Evolutionary conservation across 371 early-diverging fungal genomes (phyloP).

Genomic region (Mucor lusitanicus): DNA sequence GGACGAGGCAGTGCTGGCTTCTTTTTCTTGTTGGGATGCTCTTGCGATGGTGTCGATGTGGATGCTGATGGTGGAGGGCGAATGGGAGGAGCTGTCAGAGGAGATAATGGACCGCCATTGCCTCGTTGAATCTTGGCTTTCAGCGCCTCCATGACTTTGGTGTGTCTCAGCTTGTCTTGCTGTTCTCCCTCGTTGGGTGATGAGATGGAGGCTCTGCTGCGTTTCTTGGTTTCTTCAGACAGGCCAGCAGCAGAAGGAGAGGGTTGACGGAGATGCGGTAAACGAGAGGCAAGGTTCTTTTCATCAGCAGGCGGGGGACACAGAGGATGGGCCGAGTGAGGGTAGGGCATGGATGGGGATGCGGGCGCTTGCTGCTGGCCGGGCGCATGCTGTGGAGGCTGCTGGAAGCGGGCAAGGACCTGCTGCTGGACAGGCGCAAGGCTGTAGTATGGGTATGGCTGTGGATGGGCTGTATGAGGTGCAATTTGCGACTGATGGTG

Average conservation of each 20-base stretch:
- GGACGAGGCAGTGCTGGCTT: slow-evolving; percentile 16
- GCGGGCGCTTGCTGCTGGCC: slow-evolving; percentile 10
- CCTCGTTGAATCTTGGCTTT: slow-evolving; percentile 39
- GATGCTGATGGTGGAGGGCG: not conserved
- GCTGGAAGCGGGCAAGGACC: slow-evolving; percentile 33
- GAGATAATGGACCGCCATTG: slow-evolving; percentile 12
- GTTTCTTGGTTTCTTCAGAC: slow-evolving; percentile 11
- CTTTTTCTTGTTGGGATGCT: slow-evolving; percentile 7
- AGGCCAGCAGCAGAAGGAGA: slow-evolving; percentile 9
- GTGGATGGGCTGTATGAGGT: not conserved
- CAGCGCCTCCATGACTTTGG: slow-evolving; percentile 42
- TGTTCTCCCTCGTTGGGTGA: not conserved
- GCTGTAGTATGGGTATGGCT: slow-evolving; percentile 19
- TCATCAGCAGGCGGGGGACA: slow-evolving; percentile 22
- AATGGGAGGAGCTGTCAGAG: slow-evolving; percentile 11
- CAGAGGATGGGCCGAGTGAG: slow-evolving; percentile 43
- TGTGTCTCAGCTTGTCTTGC: slow-evolving; percentile 28
- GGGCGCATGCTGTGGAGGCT: slow-evolving; percentile 7
- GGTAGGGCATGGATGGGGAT: slow-evolving; percentile 37
- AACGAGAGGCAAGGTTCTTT: not conserved
- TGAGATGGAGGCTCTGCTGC: slow-evolving; percentile 18
- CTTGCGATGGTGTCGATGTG: not conserved
- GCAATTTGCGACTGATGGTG: slow-evolving; percentile 5
- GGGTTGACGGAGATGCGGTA: slow-evolving; percentile 1
- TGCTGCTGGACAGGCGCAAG: slow-evolving; percentile 42